Base-by-base conservation (phyloP, 805 yeast genomes). In the Saccharomycopsis selenospora region DNA sequence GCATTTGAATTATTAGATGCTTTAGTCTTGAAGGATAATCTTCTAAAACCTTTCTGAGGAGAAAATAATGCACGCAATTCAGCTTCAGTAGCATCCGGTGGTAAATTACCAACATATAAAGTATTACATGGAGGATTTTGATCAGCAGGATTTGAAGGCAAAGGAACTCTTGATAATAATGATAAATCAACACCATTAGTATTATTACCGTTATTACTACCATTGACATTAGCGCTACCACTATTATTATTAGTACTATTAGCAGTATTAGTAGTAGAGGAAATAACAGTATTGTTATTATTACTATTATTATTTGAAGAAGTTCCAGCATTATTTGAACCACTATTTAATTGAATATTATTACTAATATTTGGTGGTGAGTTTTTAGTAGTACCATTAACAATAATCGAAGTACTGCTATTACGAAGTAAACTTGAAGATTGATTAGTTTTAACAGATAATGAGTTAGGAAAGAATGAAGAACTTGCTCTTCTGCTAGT, bases 91-190 rank as follows among this genome's bases (percentile, higher is more conserved):
- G 97, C 95, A 69, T 93, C 96, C 14, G 96, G 96, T 2, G 99
- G 98, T 59, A 93, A 73, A 64, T 93, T 93, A 17, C 99, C 99
- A 43, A 93, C 99, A 60, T 93, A 93, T 49, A 93, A 70, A 0
- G 99, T 93, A 64, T 93, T 93, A 68, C 99, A 93, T 5, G 99
- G 99, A 3, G 99, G 98, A 62, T 93, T 93, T 67, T 93, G 99
- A 66, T 93, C 99, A 2, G 99, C 98, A 4, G 99, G 99, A 60
- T 91, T 91, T 1, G 96, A 96, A 4, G 95, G 95, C 3, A 91
- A 89, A 11, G 93, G 95, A 26, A 85, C 89, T 55, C 88, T 68
- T 0, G 91, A 89, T 43, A 85, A 66, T 42, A 85, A 67, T 0
- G 89, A 81, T 54, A 85, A 69, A 61, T 85, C 93, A 68, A 75